Base-by-base conservation (phyloP, 1,139 yeast species). In the Scheffersomyces quercinus region DNA sequence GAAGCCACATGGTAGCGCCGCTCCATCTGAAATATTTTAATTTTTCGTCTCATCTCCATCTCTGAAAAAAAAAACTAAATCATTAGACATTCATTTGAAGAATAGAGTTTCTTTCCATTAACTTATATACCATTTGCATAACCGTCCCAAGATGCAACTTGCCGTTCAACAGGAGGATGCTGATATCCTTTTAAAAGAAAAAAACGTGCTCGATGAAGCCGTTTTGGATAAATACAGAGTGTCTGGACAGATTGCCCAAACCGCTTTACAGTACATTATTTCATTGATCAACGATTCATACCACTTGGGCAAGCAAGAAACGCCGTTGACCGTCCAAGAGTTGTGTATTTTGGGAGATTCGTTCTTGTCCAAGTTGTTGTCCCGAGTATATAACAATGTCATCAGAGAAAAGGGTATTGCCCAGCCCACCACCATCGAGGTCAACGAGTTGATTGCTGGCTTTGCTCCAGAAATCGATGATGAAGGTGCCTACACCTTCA, bases 201-300 rank as follows among this genome's bases (percentile, higher is more conserved):
- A 82, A 65, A 89, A 89, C 64, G 75, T 81, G 41, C 75, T 89
- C 49, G 75, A 73, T 53, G 84, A 77, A 32, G 53, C 75, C 12
- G 83, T 85, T 13, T 62, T 88, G 39, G 91, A 85, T 54, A 91
- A 90, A 67, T 90, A 91, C 68, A 79, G 96, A 63, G 75, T 83
- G 41, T 97, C 97, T 7, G 98, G 97, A 36, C 91, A 88, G 66
- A 83, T 91, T 55, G 74, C 95, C n/a, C 97, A 90, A 67, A 85
- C 96, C 14, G 88, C 90, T 42, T 72, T 91, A 54, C 72, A 78
- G 48, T 85, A 86, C 60, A 70, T 88, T 44, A 73, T 80, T 35
- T 74, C 79, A 44, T 76, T 88, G 59, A 82, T 91, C 52, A 83
- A 85, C 64, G 81, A 81, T 59, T 77, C 85, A 26, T 87, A 85